phyloP scores from a whole-genome alignment of 2,329 filamentous ascomycete genomes.

The Ilyonectria robusta region DNA sequence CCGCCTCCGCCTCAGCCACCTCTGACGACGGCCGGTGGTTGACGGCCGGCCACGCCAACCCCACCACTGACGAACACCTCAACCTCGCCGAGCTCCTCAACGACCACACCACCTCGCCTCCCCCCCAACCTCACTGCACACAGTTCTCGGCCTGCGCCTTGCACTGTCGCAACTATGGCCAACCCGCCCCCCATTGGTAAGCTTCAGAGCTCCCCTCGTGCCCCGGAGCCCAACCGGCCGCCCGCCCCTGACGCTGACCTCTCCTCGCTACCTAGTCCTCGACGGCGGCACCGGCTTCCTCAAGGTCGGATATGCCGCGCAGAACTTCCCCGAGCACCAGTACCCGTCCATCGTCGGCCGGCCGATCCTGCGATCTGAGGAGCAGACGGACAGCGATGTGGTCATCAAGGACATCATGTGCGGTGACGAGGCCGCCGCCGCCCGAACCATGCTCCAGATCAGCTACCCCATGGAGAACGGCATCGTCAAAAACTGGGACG shows the following conservation, averaged over 20 bases:
- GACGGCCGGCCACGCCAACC: conserved; percentile 44
- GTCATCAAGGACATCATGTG: conserved; percentile 99
- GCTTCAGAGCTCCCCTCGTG: conserved; percentile 43
- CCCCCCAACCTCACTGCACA: conserved; percentile 34
- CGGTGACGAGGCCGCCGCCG: conserved; percentile 96
- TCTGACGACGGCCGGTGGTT: conserved; percentile 52
- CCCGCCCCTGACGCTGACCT: conserved; percentile 44
- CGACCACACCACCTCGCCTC: conserved; percentile 43
- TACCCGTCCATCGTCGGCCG: conserved; percentile 98
- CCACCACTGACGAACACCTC: conserved; percentile 54
- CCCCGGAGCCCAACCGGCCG: conserved; percentile 32
- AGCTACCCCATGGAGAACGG: conserved; percentile 99
- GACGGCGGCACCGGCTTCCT: conserved; percentile 99
- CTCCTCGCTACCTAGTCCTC: conserved; percentile 76
- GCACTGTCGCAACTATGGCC: conserved; percentile 61
- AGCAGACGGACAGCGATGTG: conserved; percentile 74
- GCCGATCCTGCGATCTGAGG: conserved; percentile 96
- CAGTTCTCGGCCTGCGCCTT: conserved; percentile 25
- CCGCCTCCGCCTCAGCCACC: conserved; percentile 48
- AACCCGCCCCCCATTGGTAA: conserved; percentile 69
- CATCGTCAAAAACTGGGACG: conserved; percentile 99
- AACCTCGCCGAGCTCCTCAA: conserved; percentile 47
- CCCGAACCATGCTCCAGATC: conserved; percentile 97
- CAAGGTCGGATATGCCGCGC: conserved; percentile 98
- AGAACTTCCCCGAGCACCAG: conserved; percentile 99